These are phyloP conservation scores for Colletotrichum melonis DNA, from an alignment of 2,329 filamentous ascomycete genomes.

Conservation along the genomic window DNA sequence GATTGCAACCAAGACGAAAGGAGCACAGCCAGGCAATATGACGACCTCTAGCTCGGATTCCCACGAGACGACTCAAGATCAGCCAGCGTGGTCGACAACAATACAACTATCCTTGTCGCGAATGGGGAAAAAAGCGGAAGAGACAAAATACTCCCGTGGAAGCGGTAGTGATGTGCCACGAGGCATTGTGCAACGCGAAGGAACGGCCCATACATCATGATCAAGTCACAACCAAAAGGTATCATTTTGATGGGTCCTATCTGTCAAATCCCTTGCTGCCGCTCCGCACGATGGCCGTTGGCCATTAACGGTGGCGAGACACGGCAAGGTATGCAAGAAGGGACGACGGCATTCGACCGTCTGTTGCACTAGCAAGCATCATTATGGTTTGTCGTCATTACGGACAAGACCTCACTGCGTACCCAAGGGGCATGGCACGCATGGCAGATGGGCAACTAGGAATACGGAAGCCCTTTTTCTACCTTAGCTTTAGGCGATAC, in stretches of 20 bases:
- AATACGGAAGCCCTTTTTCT: slow-evolving; percentile 4
- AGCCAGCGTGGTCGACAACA: not conserved
- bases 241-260: not conserved
- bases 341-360: slow-evolving; percentile 19
- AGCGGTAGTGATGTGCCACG: not conserved
- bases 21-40: not conserved
- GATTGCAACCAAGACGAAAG: not conserved
- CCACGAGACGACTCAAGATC: not conserved
- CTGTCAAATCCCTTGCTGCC: slow-evolving; percentile 7
- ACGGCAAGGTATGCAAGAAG: slow-evolving; percentile 10
- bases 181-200: not conserved
- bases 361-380: slow-evolving; percentile 13
- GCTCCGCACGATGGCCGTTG: slow-evolving; percentile 3
- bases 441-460: not conserved
- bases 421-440: not conserved
- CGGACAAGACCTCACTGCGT: slow-evolving; percentile 11
- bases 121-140: not conserved
- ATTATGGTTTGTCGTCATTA: slow-evolving; percentile 17
- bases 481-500: not conserved
- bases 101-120: not conserved
- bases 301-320: slow-evolving; percentile 7
- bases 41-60: not conserved
- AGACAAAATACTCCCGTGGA: not conserved
- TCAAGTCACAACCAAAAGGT: not conserved
- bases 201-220: slow-evolving; percentile 7